Conservation (phyloP, 257 asterid species). For the Penstemon eatonii region DNA sequence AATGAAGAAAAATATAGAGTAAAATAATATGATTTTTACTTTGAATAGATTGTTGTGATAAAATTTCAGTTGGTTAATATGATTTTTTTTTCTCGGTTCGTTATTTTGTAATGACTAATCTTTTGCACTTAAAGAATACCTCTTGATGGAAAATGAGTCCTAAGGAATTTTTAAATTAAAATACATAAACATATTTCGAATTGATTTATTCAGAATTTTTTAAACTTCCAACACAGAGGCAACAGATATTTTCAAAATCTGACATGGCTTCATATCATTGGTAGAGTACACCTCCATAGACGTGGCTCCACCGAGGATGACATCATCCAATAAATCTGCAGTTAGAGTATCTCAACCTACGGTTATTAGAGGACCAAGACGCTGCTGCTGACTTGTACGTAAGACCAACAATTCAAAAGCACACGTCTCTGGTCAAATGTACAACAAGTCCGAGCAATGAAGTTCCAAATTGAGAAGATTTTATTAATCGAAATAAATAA, state of each 20-base stretch:
- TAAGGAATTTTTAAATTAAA: too few species aligned
- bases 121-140: too few species aligned
- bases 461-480: neutral
- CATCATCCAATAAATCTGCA: neutral
- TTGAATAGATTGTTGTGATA: too few species aligned
- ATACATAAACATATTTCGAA: too few species aligned
- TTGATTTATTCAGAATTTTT: neutral
- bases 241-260: slow-evolving; percentile 5
- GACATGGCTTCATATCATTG: slow-evolving; percentile 8
- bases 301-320: neutral
- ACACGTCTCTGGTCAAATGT: slow-evolving; percentile 4
- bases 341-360: slow-evolving; percentile 15
- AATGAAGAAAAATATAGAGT: too few species aligned
- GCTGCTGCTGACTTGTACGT: slow-evolving; percentile 14
- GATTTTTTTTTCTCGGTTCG: too few species aligned
- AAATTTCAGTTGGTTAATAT: too few species aligned
- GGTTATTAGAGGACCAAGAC: neutral
- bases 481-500: neutral
- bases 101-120: too few species aligned
- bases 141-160: too few species aligned
- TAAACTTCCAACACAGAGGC: neutral
- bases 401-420: neutral
- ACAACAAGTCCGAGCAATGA: slow-evolving; percentile 9
- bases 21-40: too few species aligned
- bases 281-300: neutral